A percentile compares a stretch with the other conserved stretches of the same genome.
phyloP scores from a whole-genome alignment of 2,329 filamentous ascomycete genomes.

The Beauveria scarabaeidicola region DNA sequence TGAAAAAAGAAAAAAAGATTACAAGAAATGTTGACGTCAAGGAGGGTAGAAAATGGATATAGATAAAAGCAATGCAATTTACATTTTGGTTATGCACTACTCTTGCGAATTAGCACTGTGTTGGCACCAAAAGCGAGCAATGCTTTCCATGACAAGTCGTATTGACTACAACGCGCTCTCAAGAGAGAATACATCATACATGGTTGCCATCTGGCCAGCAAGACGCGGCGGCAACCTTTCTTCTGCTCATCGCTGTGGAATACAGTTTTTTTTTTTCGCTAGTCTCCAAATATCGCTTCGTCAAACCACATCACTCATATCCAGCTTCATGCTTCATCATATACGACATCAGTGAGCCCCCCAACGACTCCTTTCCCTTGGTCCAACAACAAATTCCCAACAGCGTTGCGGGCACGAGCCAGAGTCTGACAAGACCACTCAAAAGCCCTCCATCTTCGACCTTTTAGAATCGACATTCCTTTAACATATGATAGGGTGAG shows the following conservation, averaged over 20 bases:
- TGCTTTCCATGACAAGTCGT: background rate
- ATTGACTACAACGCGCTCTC: background rate
- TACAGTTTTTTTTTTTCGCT: background rate
- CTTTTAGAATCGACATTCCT: conserved; percentile 11
- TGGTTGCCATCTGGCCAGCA: background rate
- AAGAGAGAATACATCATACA: background rate
- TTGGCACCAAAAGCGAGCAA: background rate
- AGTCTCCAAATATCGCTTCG: background rate
- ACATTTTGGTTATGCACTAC: background rate
- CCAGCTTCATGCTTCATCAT: conserved; percentile 1
- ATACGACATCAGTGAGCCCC: background rate
- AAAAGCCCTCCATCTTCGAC: background rate
- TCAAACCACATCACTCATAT: background rate
- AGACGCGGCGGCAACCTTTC: background rate
- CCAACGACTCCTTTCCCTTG: background rate
- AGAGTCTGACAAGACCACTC: background rate
- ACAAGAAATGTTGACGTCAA: background rate
- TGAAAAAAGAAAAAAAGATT: background rate
- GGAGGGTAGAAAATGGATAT: background rate
- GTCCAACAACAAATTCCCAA: background rate
- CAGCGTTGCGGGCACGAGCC: background rate
- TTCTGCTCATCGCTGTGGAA: background rate
- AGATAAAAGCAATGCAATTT: conserved; percentile 1
- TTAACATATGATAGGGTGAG: conserved; percentile 12
- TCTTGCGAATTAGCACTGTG: too few relatives aligned